These are phyloP conservation scores for Ogataea trehalophila DNA, from an alignment of 805 yeast genomes.

Conservation along the genomic window DNA sequence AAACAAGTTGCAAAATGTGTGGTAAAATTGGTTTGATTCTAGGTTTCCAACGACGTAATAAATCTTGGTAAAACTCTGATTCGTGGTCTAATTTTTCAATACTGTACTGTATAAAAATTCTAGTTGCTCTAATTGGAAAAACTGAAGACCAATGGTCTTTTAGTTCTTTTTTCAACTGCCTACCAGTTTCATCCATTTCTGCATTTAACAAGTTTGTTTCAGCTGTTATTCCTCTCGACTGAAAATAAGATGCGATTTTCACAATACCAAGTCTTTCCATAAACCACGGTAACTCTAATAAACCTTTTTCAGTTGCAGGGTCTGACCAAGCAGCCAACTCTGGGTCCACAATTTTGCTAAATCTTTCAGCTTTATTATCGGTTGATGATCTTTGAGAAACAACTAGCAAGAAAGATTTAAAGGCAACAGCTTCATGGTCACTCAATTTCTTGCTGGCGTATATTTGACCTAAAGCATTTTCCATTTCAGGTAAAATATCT, in stretches of 20 bases:
- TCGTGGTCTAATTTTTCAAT: constrained; percentile 85
- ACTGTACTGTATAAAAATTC: constrained; percentile 91
- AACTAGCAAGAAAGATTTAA: constrained; percentile 85
- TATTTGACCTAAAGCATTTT: constrained; percentile 70
- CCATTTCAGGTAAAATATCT: constrained; percentile 76
- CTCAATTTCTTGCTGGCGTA: constrained; percentile 66
- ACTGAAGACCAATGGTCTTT: constrained; percentile 91
- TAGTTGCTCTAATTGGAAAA: constrained; percentile 92
- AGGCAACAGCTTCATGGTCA: constrained; percentile 89
- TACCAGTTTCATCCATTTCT: constrained; percentile 87
- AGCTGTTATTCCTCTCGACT: constrained; percentile 73
- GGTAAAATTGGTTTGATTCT: constrained; percentile 89
- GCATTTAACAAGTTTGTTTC: constrained; percentile 70
- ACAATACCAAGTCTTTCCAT: constrained; percentile 97
- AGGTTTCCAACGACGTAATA: constrained; percentile 85
- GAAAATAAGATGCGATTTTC: constrained; percentile 86
- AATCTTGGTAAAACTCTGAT: constrained; percentile 63
- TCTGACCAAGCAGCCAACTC: constrained; percentile 92
- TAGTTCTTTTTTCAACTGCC: constrained; percentile 64
- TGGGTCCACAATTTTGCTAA: constrained; percentile 86
- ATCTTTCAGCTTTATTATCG: constrained; percentile 64
- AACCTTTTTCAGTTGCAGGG: constrained; percentile 83
- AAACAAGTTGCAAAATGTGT: constrained; percentile 77
- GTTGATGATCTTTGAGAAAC: constrained; percentile 84
- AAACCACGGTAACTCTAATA: constrained; percentile 91